Evolutionary conservation across 2,329 filamentous ascomycete species (phyloP), one percentile per base, ranked within the genome.

Genomic region (Ophiostoma sp.): DNA sequence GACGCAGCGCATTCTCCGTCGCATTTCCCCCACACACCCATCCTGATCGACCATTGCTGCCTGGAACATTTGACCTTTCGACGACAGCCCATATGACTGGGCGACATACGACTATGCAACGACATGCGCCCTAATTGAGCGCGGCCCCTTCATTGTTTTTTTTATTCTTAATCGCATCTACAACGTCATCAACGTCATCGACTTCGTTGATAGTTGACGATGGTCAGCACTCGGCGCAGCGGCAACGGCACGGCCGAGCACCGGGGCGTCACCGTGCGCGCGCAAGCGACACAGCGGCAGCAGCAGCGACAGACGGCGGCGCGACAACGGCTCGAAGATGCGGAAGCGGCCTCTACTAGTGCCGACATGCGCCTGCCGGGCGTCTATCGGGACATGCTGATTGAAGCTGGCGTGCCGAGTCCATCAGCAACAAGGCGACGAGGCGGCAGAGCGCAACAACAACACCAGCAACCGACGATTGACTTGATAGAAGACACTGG

Each of bases 331-430:
- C 61, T 48, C 55, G 48, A 25, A 2, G 71, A 64, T 19, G 42
- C 55, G 15, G 48, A 39, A 11, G 19, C 25, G 3, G 39, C 63
- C 1, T 2, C 64, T 0, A 33, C 17, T 25, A 22, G 17, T 42
- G 25, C 31, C 31, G 45, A 63, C 3, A 57, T 25, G 12, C 61
- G 36, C 3, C 8, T 74, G 31, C 76, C 75, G 8, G 69, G 50
- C 2, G 74, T 75, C 3, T 76, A 75, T 25, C 76, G 66, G 11
- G 76, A 76, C 33, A 59, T 78, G 76, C 75, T 78, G 25, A 70
- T 59, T 0, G 77, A 78, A 25, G 76, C 74, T 0, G 77, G 76
- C 2, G 73, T 75, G 6, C 57, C 36, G 4, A 36, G 69, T 22
- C 42, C 66, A 2, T 36, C 73, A 15, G 50, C 71, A 25, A 48